Evolutionary conservation across 257 asterid genomes (phyloP).

Genomic region (Primulina tabacum): DNA sequence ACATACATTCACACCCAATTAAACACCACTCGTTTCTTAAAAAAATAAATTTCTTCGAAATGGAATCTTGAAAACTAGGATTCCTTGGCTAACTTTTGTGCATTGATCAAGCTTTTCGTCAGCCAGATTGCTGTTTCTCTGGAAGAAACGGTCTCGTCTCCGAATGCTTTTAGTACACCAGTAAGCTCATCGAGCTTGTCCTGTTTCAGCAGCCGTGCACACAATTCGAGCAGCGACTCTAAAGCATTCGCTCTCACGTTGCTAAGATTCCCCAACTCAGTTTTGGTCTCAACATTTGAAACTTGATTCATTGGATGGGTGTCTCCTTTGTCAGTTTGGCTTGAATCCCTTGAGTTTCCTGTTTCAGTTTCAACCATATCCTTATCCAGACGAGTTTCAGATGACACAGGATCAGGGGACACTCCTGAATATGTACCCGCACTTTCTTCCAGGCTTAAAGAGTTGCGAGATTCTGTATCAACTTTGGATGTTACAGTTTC

Average conservation of each 20-base stretch:
- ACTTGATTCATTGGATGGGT: constrained; percentile 24
- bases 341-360: constrained; percentile 4
- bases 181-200: constrained; percentile 85
- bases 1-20: neutral
- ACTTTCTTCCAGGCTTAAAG: constrained; percentile 26
- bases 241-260: constrained; percentile 81
- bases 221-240: constrained; percentile 86
- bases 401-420: constrained; percentile 1
- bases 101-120: constrained; percentile 72
- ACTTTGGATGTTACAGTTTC: constrained; percentile 24
- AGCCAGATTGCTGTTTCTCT: constrained; percentile 97
- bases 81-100: constrained; percentile 53
- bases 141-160: constrained; percentile 79
- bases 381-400: constrained; percentile 17
- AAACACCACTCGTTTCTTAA: constrained; percentile 24
- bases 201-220: constrained; percentile 79
- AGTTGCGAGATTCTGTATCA: constrained; percentile 39
- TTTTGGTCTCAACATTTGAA: constrained; percentile 29
- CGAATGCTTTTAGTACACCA: constrained; percentile 82
- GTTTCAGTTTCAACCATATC: constrained; percentile 31
- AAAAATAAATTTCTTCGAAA: neutral
- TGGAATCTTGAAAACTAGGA: constrained; percentile 31
- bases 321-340: constrained; percentile 32
- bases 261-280: constrained; percentile 38
- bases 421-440: constrained; percentile 11